Evolutionary conservation across 768 basidiomycete species (phyloP), one percentile per base, ranked within the genome.

Genomic region (Boletus rufocinnamomeus): DNA sequence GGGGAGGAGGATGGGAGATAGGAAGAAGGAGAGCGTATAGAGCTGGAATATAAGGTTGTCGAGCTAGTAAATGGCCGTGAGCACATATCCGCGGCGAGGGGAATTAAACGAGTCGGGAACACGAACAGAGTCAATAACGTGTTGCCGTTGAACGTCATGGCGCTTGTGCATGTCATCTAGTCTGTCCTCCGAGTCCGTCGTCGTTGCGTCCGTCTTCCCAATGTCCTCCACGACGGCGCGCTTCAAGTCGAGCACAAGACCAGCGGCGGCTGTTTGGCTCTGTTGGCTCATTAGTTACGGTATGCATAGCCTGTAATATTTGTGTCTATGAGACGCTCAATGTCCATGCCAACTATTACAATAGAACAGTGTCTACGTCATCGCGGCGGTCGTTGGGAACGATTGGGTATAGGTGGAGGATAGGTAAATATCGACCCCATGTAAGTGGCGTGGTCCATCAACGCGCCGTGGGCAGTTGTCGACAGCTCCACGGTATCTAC

Each of bases 11-110:
- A 85, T 80, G 9, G 91, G 90, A 4, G 89, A 86, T 34, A 88
- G 78, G 73, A 92, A 83, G 79, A 89, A 92, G 44, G 89, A 91
- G 57, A 91, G 70, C 51, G 84, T 80, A 71, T 88, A 84, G 61
- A 93, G 75, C 69, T 91, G 87, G 75, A 87, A 87, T 59, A 89
- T 77, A 34, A 91, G 74, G 58, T 79, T 73, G 71, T 91, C 86
- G 70, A 91, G 80, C 91, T 91, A 52, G 46, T 47, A 37, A 35
- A 56, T 59, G 50, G 44, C 50, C 40, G 53, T 61, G 45, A 63
- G 54, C 50, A 52, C 50, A 62, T 23, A 52, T 64, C 53, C 45
- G 58, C 52, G 44, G 37, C 7, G 38, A 4, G 35, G 7, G 30
- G 52, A 41, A 50, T n/a, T 28, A 40, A 27, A 58, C 25, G 46